phyloP scores from a whole-genome alignment of 345 rosid genomes.

The Brassica rapa region DNA sequence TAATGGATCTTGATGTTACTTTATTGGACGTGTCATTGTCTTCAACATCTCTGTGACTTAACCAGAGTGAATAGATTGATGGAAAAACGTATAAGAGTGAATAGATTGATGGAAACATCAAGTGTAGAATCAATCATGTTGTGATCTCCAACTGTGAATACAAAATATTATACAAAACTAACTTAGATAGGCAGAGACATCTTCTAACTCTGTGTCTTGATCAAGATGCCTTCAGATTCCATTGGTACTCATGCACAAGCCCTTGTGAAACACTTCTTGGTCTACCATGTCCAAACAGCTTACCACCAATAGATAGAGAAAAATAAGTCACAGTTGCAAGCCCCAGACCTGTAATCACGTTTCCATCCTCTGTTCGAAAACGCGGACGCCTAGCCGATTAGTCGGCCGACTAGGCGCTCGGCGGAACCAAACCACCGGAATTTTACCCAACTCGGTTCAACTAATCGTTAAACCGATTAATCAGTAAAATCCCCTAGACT shows the following conservation, averaged over 20 bases:
- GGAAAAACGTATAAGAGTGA: constrained; percentile 3
- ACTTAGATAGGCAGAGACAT: neutral
- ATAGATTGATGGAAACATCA: constrained; percentile 6
- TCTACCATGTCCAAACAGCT: constrained; percentile 79
- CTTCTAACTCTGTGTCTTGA: constrained; percentile 15
- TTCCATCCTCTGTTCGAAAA: constrained; percentile 44
- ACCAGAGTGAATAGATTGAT: neutral
- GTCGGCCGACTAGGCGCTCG: too few species aligned
- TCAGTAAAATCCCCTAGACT: too few species aligned
- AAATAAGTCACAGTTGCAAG: constrained; percentile 64
- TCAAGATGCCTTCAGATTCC: constrained; percentile 38
- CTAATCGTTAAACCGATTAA: too few species aligned
- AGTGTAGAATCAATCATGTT: neutral
- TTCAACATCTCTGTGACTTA: constrained; percentile 21
- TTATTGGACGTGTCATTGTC: constrained; percentile 20
- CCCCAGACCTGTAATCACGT: constrained; percentile 77
- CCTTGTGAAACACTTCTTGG: constrained; percentile 88
- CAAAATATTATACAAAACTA: constrained; percentile 5
- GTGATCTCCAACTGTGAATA: neutral
- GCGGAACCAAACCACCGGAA: too few species aligned
- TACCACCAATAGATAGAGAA: constrained; percentile 70
- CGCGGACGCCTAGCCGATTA: too few species aligned
- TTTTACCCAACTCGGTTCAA: too few species aligned
- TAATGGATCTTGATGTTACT: constrained; percentile 25
- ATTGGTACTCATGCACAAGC: constrained; percentile 74